Evolutionary conservation across 805 yeast species (phyloP), one percentile per base, ranked within the genome.

Genomic region (Saccharomycopsis guyanensis): DNA sequence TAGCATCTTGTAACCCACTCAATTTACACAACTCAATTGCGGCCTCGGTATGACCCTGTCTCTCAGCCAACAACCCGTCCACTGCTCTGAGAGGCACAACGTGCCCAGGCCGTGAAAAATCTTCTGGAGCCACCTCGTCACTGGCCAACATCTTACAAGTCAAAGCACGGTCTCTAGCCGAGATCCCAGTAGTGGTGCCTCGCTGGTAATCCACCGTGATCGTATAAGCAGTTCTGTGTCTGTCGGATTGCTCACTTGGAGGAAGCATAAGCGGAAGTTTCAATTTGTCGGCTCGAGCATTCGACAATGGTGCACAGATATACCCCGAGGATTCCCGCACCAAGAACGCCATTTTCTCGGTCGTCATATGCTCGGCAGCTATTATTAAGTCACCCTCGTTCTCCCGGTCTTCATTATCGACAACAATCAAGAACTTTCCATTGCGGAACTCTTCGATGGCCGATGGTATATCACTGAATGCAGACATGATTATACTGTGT

Each of bases 11-110:
- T 55, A 85, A 70, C 0, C 87, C 88, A 4, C 91, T 73, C 57
- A 89, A 70, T 57, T 69, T 67, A 60, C 95, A 81, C 53, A 93
- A 71, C 60, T 91, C 95, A 6, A 93, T 95, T 23, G 87, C 88
- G 15, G 98, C 97, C 67, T 93, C 99, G 8, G 99, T 93, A 62
- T 93, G 99, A 13, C 99, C 99, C 48, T 85, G 71, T 70, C 99
- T 83, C 42, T 69, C 66, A 47, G 79, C 69, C 47, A 93, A 78
- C 43, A 95, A 81, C 1, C 96, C 95, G 20, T 84, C 84, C 18
- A 73, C 84, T 2, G 97, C 97, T 56, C 97, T 75, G 56, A 93
- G 72, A 2, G 98, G 99, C 54, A 91, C 77, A 25, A 93, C 69
- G 60, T 93, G 99, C 15, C 99, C 99, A 0, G 99, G 99, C 57